phyloP scores from a whole-genome alignment of 1,284 basidiomycete species.

The Tilletiopsis washingtonensis region DNA sequence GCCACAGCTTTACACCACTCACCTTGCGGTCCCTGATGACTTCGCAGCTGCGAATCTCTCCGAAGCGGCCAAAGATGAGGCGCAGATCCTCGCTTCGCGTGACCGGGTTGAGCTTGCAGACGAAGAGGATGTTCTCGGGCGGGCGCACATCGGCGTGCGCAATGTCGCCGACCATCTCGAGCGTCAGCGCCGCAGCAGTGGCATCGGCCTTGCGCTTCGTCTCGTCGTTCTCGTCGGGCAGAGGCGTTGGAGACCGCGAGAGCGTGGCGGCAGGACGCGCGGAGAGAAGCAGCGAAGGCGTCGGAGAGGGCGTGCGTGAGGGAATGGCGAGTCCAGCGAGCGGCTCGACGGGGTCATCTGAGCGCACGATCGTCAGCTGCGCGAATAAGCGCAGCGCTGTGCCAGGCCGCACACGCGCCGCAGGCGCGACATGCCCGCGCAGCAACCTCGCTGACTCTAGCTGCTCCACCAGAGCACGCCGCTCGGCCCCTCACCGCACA shows the following conservation, averaged over 20 bases:
- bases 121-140: conserved; percentile 96
- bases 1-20: not conserved
- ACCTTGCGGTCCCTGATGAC: conserved; percentile 83
- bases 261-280: conserved; percentile 67
- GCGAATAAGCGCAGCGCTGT: not conserved
- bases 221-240: conserved; percentile 64
- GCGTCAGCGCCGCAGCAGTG: conserved; percentile 81
- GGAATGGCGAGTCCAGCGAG: conserved; percentile 58
- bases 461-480: too few relatives aligned
- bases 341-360: conserved; percentile 91
- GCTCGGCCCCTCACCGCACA: too few relatives aligned
- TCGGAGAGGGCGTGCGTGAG: conserved; percentile 62
- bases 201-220: conserved; percentile 75
- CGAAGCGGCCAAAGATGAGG: conserved; percentile 92
- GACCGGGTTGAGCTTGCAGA: conserved; percentile 95
- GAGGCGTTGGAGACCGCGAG: conserved; percentile 48
- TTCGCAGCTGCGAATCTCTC: conserved; percentile 90
- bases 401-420: too few relatives aligned
- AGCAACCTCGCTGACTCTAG: too few relatives aligned
- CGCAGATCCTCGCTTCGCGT: conserved; percentile 93
- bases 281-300: conserved; percentile 39
- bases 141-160: conserved; percentile 96
- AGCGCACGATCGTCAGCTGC: not conserved
- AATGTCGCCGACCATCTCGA: conserved; percentile 98
- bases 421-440: too few relatives aligned